A percentile compares a stretch with the other conserved stretches of the same genome.
phyloP scores from a whole-genome alignment of 2,329 filamentous ascomycete genomes.

The Colletotrichum sp. region DNA sequence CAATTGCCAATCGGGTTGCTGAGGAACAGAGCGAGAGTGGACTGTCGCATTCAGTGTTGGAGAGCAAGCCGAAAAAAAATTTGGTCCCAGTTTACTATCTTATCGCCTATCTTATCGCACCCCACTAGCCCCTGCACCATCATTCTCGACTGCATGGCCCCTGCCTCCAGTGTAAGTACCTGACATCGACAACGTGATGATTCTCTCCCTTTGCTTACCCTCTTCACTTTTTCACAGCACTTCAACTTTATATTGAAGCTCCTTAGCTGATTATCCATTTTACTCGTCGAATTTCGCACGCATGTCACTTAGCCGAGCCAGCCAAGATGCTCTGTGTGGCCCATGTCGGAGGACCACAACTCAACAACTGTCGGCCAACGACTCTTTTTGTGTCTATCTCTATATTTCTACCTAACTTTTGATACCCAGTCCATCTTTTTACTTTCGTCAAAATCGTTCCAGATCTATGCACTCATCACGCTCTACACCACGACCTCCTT shows the following conservation, averaged over 20 bases:
- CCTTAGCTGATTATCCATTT: not conserved
- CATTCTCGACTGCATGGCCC: not conserved
- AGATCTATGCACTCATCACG: not conserved
- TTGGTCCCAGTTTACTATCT: slow-evolving; percentile 17
- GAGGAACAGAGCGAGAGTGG: not conserved
- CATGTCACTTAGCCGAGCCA: not conserved
- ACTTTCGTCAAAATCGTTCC: not conserved
- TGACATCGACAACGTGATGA: not conserved
- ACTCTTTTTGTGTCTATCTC: not conserved
- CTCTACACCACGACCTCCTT: slow-evolving; percentile 25
- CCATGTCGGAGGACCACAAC: not conserved
- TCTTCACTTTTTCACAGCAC: not conserved
- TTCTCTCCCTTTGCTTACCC: not conserved
- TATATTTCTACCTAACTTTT: not conserved
- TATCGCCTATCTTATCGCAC: slow-evolving; percentile 26
- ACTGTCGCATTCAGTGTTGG: not conserved
- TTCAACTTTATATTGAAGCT: not conserved
- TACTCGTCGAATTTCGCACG: not conserved
- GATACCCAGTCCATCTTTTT: not conserved
- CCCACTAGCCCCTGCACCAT: not conserved
- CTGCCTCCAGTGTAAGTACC: not conserved
- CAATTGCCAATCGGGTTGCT: not conserved
- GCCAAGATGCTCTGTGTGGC: not conserved
- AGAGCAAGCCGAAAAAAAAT: slow-evolving; percentile 1
- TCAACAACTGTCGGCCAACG: not conserved